A percentile compares a stretch with the other conserved stretches of the same genome.
Evolutionary conservation across 805 yeast genomes (phyloP).

Genomic region (Lipomyces mesembrius): DNA sequence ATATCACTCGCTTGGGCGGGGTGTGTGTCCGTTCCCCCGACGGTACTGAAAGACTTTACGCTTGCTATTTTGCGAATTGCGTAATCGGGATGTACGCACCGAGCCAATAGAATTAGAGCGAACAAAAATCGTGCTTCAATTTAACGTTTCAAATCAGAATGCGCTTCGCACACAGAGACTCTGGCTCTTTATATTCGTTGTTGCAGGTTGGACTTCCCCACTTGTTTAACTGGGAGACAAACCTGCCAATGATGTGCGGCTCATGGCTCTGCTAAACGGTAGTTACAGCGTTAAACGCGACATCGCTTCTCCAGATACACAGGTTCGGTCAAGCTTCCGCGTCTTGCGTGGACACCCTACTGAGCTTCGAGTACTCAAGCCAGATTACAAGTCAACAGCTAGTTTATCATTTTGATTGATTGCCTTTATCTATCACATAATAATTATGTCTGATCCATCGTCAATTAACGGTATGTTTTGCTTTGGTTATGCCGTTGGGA

Average conservation of each 20-base stretch:
- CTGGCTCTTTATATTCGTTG: not conserved
- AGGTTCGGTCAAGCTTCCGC: not conserved
- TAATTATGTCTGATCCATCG: constrained; percentile 34
- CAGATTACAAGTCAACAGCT: not conserved
- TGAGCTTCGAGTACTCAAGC: not conserved
- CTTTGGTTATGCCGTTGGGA: not conserved
- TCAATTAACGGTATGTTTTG: constrained; percentile 29
- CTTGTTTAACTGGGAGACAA: not conserved
- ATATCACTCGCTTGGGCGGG: not conserved
- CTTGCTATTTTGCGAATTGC: not conserved
- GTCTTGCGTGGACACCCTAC: not conserved
- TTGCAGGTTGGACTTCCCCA: not conserved
- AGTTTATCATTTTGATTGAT: not conserved
- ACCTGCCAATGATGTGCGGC: not conserved
- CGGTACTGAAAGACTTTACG: not conserved
- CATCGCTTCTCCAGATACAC: not conserved
- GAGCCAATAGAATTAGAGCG: not conserved
- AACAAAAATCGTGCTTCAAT: not conserved
- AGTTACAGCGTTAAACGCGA: not conserved
- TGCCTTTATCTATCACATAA: not conserved
- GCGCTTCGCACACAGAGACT: not conserved
- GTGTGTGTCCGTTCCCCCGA: not conserved
- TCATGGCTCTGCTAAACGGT: not conserved
- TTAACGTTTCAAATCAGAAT: not conserved
- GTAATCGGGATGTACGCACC: not conserved